Conservation (phyloP, 1,284 basidiomycete genomes). For the Tylopilus sp. region DNA sequence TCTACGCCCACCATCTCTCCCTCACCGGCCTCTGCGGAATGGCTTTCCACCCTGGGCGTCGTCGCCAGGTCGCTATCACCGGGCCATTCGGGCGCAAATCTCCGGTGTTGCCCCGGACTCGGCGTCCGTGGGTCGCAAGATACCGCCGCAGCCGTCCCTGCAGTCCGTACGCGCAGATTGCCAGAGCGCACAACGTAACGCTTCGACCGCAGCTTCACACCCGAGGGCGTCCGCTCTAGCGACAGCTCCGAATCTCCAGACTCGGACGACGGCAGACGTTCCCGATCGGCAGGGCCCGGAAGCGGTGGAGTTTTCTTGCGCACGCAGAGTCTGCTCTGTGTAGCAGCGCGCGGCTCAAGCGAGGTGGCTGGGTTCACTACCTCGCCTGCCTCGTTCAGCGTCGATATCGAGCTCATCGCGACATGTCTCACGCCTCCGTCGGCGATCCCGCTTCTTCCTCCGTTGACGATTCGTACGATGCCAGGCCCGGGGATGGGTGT, state of each 20-base stretch:
- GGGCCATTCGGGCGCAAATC: constrained; percentile 47
- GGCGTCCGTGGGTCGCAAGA: constrained; percentile 30
- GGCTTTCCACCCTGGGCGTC: constrained; percentile 55
- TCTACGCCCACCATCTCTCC: neutral
- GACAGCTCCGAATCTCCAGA: constrained; percentile 43
- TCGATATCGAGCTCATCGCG: constrained; percentile 35
- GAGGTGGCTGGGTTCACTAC: constrained; percentile 1
- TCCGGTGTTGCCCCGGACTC: constrained; percentile 40
- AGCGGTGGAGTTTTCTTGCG: constrained; percentile 39
- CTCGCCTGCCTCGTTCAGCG: constrained; percentile 34
- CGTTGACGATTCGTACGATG: constrained; percentile 21
- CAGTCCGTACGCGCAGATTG: constrained; percentile 41
- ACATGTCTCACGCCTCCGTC: constrained; percentile 10
- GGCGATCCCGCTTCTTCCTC: neutral
- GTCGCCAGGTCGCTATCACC: constrained; percentile 47
- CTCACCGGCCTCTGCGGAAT: constrained; percentile 33
- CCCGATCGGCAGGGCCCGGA: constrained; percentile 17
- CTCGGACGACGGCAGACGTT: constrained; percentile 28
- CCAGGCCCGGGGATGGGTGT: constrained; percentile 6
- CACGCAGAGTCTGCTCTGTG: constrained; percentile 28
- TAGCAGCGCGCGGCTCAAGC: constrained; percentile 27
- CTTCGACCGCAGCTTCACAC: constrained; percentile 43
- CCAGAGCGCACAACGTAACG: constrained; percentile 44
- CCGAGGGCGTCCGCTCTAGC: constrained; percentile 31
- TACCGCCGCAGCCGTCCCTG: constrained; percentile 7